Base-by-base conservation (phyloP, 2,329 filamentous ascomycete genomes). In the Botrytis fragariae region DNA sequence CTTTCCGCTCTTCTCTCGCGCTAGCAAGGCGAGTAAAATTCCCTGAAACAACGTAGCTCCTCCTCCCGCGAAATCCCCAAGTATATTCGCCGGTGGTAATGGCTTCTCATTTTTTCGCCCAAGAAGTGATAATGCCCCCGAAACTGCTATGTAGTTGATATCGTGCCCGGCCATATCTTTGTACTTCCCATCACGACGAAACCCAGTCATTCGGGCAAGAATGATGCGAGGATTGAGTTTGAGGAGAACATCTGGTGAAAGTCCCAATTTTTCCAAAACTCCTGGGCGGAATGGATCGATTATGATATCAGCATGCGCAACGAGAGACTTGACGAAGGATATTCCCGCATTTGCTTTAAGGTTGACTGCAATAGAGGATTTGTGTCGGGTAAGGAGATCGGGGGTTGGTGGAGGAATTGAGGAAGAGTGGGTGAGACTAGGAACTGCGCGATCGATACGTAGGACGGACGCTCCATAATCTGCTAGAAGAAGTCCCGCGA, bases 261-360 rank as follows among this genome's bases (percentile, higher is more conserved):
- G 88, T 0, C 92, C 92, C 16, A 95, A 88, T 69, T 91, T 92
- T 83, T 98, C 95, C 3, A 98, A 87, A 0, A 98, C 93, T 51
- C 94, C 94, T 0, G 95, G 95, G 0, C 95, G 92, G 85, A 94
- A 98, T 0, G 96, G 95, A 82, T 98, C 96, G 81, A 98, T 96
- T 42, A 98, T 82, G 51, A 98, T 86, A 82, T 98, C 95, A 72
- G 90, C 86, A 25, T 84, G 81, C 25, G 84, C 82, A 51, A 92
- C 83, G 1, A 98, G 86, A 4, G 86, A 84, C 74, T 90, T 90
- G 71, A 97, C 82, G 10, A 98, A 84, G 1, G 86, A 85, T 20
- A 90, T 81, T 10, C 93, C 94, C 0, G 82, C 78, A 0, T 87
- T 77, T 0, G 88, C 87, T 80, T 96, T 97, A 70, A 98, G 87